A percentile compares a stretch with the other conserved stretches of the same genome.
Conservation (phyloP, 441 rosid species). For the Adansonia madagascariensis region DNA sequence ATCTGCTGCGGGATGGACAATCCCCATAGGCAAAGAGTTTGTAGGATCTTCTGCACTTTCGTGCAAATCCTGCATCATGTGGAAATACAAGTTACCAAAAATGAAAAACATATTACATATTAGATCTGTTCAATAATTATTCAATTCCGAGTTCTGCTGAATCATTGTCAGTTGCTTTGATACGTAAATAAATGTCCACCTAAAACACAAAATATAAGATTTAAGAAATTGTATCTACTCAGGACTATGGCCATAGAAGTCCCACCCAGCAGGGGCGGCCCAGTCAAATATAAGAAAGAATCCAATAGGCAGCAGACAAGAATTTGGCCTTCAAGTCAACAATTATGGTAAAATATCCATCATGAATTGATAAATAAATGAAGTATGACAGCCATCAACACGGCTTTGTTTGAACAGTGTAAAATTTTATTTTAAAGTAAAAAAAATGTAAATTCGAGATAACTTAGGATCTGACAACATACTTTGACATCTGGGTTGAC, state of each 20-base stretch:
- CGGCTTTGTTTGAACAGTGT: too few species aligned
- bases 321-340: conserved; percentile 4
- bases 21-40: conserved; percentile 46
- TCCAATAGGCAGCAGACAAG: neutral
- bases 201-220: neutral
- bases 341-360: conserved; percentile 11
- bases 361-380: neutral
- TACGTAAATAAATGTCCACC: too few species aligned
- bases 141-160: conserved; percentile 8
- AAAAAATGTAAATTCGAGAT: neutral
- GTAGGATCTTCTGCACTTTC: conserved; percentile 49
- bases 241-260: conserved; percentile 9
- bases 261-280: neutral
- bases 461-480: conserved; percentile 31
- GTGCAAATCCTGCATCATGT: conserved; percentile 49
- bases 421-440: too few species aligned
- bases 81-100: conserved; percentile 22
- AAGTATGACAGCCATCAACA: neutral
- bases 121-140: conserved; percentile 19
- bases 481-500: conserved; percentile 52
- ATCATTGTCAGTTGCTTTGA: too few species aligned
- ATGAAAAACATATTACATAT: conserved; percentile 18
- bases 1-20: conserved; percentile 56
- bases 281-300: conserved; percentile 6
- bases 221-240: neutral